phyloP scores from a whole-genome alignment of 139 green algal genomes.

The Closterium sp. region DNA sequence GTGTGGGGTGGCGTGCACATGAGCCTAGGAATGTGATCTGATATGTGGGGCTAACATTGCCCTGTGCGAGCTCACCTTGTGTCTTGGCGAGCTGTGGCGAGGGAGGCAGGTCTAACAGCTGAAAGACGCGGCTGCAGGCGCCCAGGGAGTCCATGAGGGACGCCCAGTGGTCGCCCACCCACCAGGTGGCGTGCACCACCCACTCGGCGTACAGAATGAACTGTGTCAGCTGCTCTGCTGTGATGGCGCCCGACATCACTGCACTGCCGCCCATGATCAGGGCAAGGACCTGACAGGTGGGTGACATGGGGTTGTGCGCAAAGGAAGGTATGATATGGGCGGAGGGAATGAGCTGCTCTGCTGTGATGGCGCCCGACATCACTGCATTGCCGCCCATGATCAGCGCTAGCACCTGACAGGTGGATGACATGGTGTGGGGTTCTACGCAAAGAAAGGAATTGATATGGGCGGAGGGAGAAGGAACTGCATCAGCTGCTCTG shows the following conservation, averaged over 20 bases:
- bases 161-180: constrained; percentile 78
- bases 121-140: constrained; percentile 45
- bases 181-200: constrained; percentile 56
- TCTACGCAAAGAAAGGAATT: too few relatives aligned
- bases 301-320: constrained; percentile 53
- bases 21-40: too few relatives aligned
- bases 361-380: constrained; percentile 34
- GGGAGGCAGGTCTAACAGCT: constrained; percentile 49
- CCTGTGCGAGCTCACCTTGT: background rate
- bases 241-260: constrained; percentile 41
- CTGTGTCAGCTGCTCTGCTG: constrained; percentile 37
- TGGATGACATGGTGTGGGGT: too few relatives aligned
- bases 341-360: constrained; percentile 9
- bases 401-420: constrained; percentile 49
- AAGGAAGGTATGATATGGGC: constrained; percentile 50
- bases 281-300: constrained; percentile 7
- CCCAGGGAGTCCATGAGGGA: constrained; percentile 52
- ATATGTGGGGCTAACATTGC: too few relatives aligned
- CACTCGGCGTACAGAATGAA: constrained; percentile 66
- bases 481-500: too few relatives aligned
- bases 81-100: constrained; percentile 60
- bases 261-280: constrained; percentile 63
- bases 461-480: too few relatives aligned
- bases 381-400: constrained; percentile 57
- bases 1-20: too few relatives aligned